Base-by-base conservation (phyloP, 225 moss, liverwort and hornwort species). In the Sphagnum tenellum region DNA sequence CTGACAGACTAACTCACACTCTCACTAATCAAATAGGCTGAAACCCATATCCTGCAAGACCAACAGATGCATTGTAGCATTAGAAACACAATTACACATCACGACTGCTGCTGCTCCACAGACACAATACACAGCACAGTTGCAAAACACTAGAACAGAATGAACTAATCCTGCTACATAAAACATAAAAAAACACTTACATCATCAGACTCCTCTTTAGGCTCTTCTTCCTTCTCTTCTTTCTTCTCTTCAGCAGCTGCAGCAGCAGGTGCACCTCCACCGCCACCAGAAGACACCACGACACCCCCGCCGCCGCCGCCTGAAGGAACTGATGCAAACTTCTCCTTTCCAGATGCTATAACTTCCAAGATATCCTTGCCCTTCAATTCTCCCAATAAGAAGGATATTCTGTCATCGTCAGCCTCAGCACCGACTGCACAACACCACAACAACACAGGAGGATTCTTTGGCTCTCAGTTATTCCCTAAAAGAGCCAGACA, bases 301-400 rank as follows among this genome's bases (percentile, higher is more conserved):
- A 91, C 80, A 12, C 63, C 76, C 4, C 66, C 88, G 12, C 79
- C 79, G 8, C 81, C 81, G 4, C 90, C 94, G 48, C 88, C 82
- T 46, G 89, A 89, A 29, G 90, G 88, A 5, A 94, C 81, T 4
- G 86, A 87, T 3, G 89, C 88, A 3, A 94, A 87, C 72, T 90
- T 88, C 71, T 87, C 90, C 87, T 79, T 90, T 3, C 89, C 87
- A 7, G 79, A 74, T 13, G 88, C 94, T 51, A 94, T 85, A 0
- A 90, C 94, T 70, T 94, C 94, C 67, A 79, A 68, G 49, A 89
- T 89, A 29, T 94, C 94, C 59, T 87, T 94, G 0, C 89, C 89
- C 59, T 90, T 65, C 8, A 94, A 63, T 47, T 88, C 84, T 64
- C 67, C 70, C 77, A 90, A 69, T 45, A 94, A 60, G 53, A 90